Base-by-base conservation (phyloP, 208 protist genomes). In the Blechomonas ayalai region DNA sequence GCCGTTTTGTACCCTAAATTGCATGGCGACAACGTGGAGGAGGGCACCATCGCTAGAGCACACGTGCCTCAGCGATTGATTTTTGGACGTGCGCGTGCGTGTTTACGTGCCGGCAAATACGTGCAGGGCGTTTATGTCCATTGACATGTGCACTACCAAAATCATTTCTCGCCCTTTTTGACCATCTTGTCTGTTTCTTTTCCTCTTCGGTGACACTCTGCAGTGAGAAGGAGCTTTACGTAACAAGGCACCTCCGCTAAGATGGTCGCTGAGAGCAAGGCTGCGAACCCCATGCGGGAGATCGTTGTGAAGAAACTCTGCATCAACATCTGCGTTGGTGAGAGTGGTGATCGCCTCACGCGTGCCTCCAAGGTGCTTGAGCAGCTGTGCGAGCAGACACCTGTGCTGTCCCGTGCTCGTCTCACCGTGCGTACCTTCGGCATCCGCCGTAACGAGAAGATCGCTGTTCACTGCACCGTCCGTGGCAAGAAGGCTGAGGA, bases 391-490 rank as follows among this genome's bases (percentile, higher is more conserved):
- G 97, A 95, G 50, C 98, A 99, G 94, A 87, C 67, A 24, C 98
- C 98, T 50, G 89, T 98, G 55, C 90, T 97, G 75, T 97, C 95
- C 53, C 73, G 75, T 55, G 97, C 98, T 34, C 92, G 97, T 52
- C 95, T 98, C 59, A 99, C 98, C 51, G 93, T 99, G 49, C 86
- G 98, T 69, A 94, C 92, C 38, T 99, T 99, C 86, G 78, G 87
- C 62, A 99, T 99, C 57, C 92, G 98, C 57, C 89, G 98, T 84
- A 99, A 99, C 73, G 98, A 99, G 80, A 99, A 99, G 85, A 99
- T 99, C 52, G 95, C 98, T 39, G 78, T 89, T 42, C 91, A 99
- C 89, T 96, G 96, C 62, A 99, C 98, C 61, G 94, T 99, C 48
- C 89, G 98, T 62, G 98, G 98, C 55, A 92, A 97, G 54, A 99